These are phyloP conservation scores for Diaporthe ampelina DNA, from an alignment of 2,329 filamentous ascomycete species.

Conservation along the genomic window DNA sequence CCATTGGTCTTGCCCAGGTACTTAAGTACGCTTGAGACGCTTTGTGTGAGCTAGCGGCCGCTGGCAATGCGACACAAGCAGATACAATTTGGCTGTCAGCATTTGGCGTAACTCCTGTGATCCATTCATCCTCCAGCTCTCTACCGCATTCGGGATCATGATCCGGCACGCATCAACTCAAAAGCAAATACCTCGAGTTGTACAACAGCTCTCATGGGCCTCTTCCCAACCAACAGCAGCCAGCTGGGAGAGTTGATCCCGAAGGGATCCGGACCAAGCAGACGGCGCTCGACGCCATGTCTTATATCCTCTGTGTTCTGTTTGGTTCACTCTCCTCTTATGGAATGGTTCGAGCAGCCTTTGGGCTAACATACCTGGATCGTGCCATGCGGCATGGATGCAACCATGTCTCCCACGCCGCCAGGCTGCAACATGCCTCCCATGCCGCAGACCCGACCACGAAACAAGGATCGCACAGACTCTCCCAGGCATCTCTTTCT, in stretches of 20 bases:
- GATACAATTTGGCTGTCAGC: slow-evolving; percentile 8
- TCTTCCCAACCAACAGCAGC: neutral
- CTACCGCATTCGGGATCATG: neutral
- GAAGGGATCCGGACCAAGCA: neutral
- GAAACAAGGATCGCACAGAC: neutral
- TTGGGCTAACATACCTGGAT: neutral
- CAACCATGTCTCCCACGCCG: neutral
- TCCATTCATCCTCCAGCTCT: neutral
- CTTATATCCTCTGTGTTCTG: neutral
- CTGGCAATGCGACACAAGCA: slow-evolving; percentile 1
- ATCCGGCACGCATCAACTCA: neutral
- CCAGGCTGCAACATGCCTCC: neutral
- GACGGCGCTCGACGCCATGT: too few relatives aligned
- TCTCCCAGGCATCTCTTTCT: neutral
- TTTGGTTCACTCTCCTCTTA: neutral
- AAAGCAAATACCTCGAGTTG: neutral
- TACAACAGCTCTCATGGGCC: neutral
- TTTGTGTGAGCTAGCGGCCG: slow-evolving; percentile 1
- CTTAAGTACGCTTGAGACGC: neutral
- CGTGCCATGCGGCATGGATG: neutral
- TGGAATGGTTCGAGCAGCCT: too few relatives aligned
- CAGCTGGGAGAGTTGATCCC: neutral
- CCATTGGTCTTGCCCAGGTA: neutral
- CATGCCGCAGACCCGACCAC: neutral
- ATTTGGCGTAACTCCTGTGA: neutral